Percentiles rank a stretch among this genome's conserved stretches.
phyloP scores from a whole-genome alignment of 2,329 filamentous ascomycete species.

The Aciculosporium take region DNA sequence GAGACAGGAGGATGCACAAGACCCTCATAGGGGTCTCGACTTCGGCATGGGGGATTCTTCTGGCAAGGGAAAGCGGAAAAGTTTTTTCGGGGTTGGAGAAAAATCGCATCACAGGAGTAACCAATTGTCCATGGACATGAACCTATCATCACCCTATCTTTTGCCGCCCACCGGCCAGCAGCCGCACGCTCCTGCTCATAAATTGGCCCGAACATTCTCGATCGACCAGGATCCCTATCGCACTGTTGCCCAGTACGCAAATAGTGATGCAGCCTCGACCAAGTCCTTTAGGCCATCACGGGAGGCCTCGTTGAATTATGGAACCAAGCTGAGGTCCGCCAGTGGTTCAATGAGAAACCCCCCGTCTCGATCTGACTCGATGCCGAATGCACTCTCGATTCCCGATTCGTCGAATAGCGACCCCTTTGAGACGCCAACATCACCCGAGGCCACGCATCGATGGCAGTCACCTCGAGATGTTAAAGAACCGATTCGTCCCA shows the following conservation, averaged over 20 bases:
- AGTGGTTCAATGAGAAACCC: slow-evolving; percentile 16
- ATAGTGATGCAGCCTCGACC: slow-evolving; percentile 41
- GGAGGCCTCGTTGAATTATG: slow-evolving; percentile 32
- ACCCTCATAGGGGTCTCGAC: slow-evolving; percentile 83
- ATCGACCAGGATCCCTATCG: slow-evolving; percentile 78
- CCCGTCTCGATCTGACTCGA: slow-evolving; percentile 26
- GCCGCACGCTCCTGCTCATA: slow-evolving; percentile 77
- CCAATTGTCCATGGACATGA: slow-evolving; percentile 58
- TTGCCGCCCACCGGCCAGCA: slow-evolving; percentile 67
- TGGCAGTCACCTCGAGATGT: slow-evolving; percentile 8
- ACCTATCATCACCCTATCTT: slow-evolving; percentile 76
- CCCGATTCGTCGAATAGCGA: slow-evolving; percentile 20
- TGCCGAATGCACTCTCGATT: slow-evolving; percentile 26
- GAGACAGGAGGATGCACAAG: slow-evolving; percentile 62
- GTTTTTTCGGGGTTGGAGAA: slow-evolving; percentile 39
- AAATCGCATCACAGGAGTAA: slow-evolving; percentile 33
- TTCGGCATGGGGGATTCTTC: slow-evolving; percentile 59
- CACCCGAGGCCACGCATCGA: slow-evolving; percentile 16
- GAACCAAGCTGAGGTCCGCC: slow-evolving; percentile 20
- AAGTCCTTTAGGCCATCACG: slow-evolving; percentile 32
- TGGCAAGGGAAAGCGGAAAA: slow-evolving; percentile 24
- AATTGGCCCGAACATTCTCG: slow-evolving; percentile 61
- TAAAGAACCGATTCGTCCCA: slow-evolving; percentile 15
- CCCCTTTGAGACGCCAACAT: slow-evolving; percentile 22
- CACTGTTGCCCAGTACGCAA: slow-evolving; percentile 40